phyloP scores from a whole-genome alignment of 441 rosid genomes.

The Viola pubescens region DNA sequence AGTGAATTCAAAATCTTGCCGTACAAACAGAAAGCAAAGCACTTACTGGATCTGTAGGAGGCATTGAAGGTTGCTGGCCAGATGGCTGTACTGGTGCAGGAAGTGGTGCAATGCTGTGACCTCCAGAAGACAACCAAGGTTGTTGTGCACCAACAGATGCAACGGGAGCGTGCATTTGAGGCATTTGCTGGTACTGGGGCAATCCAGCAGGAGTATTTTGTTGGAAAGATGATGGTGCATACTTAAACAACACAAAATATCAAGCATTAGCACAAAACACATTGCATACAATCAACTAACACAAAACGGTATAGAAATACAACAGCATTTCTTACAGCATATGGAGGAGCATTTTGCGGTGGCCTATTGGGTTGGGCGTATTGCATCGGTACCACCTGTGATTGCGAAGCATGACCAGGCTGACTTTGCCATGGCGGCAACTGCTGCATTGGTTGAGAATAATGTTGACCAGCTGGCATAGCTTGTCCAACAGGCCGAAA shows the following conservation, averaged over 20 bases:
- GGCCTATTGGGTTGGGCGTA: slow-evolving; percentile 56
- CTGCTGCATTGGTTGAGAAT: slow-evolving; percentile 64
- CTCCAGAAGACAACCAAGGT: slow-evolving; percentile 54
- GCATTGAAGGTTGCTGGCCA: slow-evolving; percentile 43
- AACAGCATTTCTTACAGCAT: slow-evolving; percentile 37
- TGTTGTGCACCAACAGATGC: slow-evolving; percentile 48
- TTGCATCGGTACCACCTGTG: slow-evolving; percentile 53
- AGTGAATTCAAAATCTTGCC: neutral
- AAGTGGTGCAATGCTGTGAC: slow-evolving; percentile 36
- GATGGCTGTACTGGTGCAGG: slow-evolving; percentile 39
- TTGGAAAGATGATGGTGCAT: slow-evolving; percentile 50
- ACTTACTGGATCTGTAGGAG: slow-evolving; percentile 48
- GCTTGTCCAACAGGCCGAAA: slow-evolving; percentile 68
- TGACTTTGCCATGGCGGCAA: slow-evolving; percentile 66
- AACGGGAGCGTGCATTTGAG: slow-evolving; percentile 50
- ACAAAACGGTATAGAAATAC: slow-evolving; percentile 6
- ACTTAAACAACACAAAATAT: slow-evolving; percentile 37
- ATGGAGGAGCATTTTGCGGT: slow-evolving; percentile 51
- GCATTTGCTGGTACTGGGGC: slow-evolving; percentile 45
- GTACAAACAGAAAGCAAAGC: slow-evolving; percentile 1
- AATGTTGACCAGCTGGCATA: slow-evolving; percentile 51
- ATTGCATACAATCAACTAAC: slow-evolving; percentile 8
- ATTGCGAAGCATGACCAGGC: slow-evolving; percentile 49
- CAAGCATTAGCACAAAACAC: slow-evolving; percentile 16
- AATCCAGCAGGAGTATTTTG: slow-evolving; percentile 39